Conservation (phyloP, 805 yeast species). For the Danielozyma ontarioensis region DNA sequence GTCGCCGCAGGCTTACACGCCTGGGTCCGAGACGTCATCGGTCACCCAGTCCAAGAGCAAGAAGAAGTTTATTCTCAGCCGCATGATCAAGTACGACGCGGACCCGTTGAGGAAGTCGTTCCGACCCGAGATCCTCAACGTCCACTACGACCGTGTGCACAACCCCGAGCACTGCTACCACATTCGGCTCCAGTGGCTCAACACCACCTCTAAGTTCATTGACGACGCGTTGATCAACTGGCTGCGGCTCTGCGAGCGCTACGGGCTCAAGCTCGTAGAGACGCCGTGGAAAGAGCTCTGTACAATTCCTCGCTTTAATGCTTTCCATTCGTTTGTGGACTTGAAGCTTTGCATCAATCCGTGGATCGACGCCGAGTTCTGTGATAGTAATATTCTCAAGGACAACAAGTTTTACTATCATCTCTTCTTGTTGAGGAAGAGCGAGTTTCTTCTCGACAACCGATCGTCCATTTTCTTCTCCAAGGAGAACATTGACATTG, state of each 20-base stretch:
- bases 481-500: conserved; percentile 55
- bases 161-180: conserved; percentile 95
- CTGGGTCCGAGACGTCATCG: conserved; percentile 23
- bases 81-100: conserved; percentile 61
- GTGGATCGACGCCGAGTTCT: conserved; percentile 56
- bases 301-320: conserved; percentile 68
- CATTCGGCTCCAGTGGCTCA: conserved; percentile 87
- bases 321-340: conserved; percentile 82
- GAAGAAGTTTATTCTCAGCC: conserved; percentile 55
- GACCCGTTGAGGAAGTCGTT: conserved; percentile 71
- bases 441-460: conserved; percentile 79
- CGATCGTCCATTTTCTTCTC: conserved; percentile 62
- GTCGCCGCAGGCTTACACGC: conserved; percentile 9
- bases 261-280: conserved; percentile 74
- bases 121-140: conserved; percentile 70
- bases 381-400: conserved; percentile 31
- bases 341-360: conserved; percentile 66
- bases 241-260: conserved; percentile 79
- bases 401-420: conserved; percentile 72
- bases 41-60: conserved; percentile 14
- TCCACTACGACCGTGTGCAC: conserved; percentile 88
- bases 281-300: conserved; percentile 89
- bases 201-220: conserved; percentile 68
- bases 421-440: conserved; percentile 57
- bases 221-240: conserved; percentile 66